Base-by-base conservation (phyloP, 768 basidiomycete species). In the Rossbeevera mucosa region DNA sequence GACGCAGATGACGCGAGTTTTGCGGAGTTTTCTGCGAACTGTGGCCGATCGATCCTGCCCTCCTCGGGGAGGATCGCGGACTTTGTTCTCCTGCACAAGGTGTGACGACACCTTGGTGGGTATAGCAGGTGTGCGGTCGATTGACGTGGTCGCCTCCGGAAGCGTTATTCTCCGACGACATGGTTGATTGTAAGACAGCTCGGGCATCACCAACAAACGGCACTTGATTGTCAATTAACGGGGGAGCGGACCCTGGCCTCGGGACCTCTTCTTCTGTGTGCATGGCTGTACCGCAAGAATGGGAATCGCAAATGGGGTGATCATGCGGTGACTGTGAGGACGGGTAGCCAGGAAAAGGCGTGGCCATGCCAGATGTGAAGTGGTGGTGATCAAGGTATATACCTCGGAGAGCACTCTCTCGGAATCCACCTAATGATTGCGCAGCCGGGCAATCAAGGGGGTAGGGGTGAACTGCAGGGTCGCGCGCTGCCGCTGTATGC, bases 41-140 rank as follows among this genome's bases (percentile, higher is more conserved):
- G 52, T 65, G 64, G 11, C 64, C 64, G 64, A 65, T 65, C 64
- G 64, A 64, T 24, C 62, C 64, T 53, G 64, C 64, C 64, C 64
- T 64, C 55, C 57, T 65, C 33, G 53, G 64, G 64, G 57, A 66
- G 62, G 64, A 66, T 61, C 64, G 64, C 64, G 64, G 64, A 65
- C 64, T 65, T 66, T 51, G 64, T 36, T n/a, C 33, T 9, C 60
- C 50, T 53, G 59, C n/a, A 55, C 48, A 40, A 51, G 56, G 48
- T n/a, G 26, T 11, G 47, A 52, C 54, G 22, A 41, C 33, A 36
- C 33, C 33, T 36, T 36, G 13, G 24, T 61, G 64, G 29, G 57
- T 45, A 55, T 64, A 58, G 59, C 64, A 64, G 41, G 40, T 28
- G 43, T 64, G 62, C 36, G 28, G 51, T 40, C 56, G 59, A 36